Base-by-base conservation (phyloP, 83 land plant species). In the Picea abies region DNA sequence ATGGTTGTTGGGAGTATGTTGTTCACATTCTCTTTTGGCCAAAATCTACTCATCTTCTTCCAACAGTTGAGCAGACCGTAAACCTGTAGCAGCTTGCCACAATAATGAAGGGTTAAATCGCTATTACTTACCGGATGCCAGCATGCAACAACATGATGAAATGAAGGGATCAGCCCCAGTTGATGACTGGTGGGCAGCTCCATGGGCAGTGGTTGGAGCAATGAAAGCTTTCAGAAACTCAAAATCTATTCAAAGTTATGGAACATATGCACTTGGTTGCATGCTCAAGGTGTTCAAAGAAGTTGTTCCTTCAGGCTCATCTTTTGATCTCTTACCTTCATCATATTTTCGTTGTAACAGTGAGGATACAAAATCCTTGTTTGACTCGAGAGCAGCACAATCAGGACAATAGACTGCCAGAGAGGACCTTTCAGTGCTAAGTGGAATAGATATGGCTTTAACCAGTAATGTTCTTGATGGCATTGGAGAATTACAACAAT, bases 181-280 rank as follows among this genome's bases (percentile, higher is more conserved):
- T 29, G 35, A 64, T 41, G 79, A 84, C 3, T 81, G 84, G 86
- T 81, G 85, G 86, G 86, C 0, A 81, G 79, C 84, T 52, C 22
- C 81, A 10, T 52, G 72, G 63, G 86, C 32, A 17, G 84, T 84
- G 16, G 84, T 84, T 22, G 63, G 72, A 37, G 86, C 86, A 60
- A 84, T 84, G 84, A 81, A 80, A 35, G 63, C 75, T 25, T 81
- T 81, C 25, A 82, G 5, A 60, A 84, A 80, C 7, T 71, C 79
- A 17, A 73, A 71, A 44, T 81, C 79, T n/a, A 52, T 84, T 41
- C 84, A 84, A 71, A 70, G 65, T 58, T 82, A 84, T 81, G 84
- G 86, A 12, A 84, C 79, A 22, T 84, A 82, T 60, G 79, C 84
- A 17, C 71, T 84, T 26, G 86, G 84, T 19, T 84, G 79, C 20